Percentiles rank a stretch among this genome's conserved stretches.
Evolutionary conservation across 352 stramenopile genomes (phyloP).

Genomic region (Phytophthora sp.): DNA sequence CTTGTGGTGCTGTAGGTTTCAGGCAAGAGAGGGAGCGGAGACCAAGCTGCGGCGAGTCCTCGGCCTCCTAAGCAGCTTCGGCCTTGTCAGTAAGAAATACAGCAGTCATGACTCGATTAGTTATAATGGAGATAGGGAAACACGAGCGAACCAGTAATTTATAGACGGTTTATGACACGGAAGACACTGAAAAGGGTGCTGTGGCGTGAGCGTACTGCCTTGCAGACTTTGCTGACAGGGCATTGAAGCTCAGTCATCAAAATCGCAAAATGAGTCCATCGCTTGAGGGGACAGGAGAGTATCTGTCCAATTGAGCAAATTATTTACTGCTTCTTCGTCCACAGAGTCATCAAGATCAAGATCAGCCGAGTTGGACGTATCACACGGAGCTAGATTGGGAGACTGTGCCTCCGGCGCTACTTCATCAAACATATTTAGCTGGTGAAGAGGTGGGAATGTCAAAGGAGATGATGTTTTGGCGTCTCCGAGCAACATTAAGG

Average conservation of each 20-base stretch:
- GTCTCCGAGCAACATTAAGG: slow-evolving; percentile 8
- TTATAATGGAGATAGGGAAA: slow-evolving; percentile 12
- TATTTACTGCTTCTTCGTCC: slow-evolving; percentile 80
- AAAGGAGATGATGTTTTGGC: slow-evolving; percentile 1
- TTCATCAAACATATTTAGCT: background rate
- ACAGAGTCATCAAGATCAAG: slow-evolving; percentile 71
- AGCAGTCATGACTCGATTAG: slow-evolving; percentile 7
- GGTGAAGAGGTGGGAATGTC: slow-evolving; percentile 13
- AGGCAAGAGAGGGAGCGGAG: slow-evolving; percentile 42
- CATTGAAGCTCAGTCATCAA: slow-evolving; percentile 33
- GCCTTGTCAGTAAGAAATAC: slow-evolving; percentile 7
- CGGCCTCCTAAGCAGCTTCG: slow-evolving; percentile 40
- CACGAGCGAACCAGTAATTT: slow-evolving; percentile 32
- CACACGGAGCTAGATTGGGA: background rate
- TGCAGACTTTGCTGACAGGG: background rate
- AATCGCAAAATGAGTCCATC: slow-evolving; percentile 47
- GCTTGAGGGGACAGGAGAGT: slow-evolving; percentile 54
- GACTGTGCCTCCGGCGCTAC: background rate
- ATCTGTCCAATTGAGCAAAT: slow-evolving; percentile 83
- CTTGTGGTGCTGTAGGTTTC: slow-evolving; percentile 28
- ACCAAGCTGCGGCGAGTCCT: slow-evolving; percentile 23
- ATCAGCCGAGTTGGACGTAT: background rate
- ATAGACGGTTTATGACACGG: slow-evolving; percentile 33
- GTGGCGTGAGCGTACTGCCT: too few relatives aligned
- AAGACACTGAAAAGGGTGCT: slow-evolving; percentile 12